phyloP scores from a whole-genome alignment of 1,139 yeast genomes.

The Candida sp. region DNA sequence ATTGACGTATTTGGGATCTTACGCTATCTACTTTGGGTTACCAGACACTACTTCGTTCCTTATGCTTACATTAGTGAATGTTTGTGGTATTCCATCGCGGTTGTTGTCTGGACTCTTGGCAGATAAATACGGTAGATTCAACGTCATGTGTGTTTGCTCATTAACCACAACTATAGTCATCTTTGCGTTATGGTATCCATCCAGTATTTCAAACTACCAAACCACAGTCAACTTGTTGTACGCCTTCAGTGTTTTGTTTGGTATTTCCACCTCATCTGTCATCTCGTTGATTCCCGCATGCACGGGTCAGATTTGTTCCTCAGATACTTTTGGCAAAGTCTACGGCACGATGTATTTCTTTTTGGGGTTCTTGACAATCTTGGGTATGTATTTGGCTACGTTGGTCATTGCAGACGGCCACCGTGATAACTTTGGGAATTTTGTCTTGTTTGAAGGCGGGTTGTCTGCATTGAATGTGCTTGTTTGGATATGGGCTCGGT shows the following conservation, averaged over 20 bases:
- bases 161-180: constrained; percentile 38
- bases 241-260: constrained; percentile 31
- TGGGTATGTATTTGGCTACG: constrained; percentile 34
- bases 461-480: constrained; percentile 22
- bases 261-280: constrained; percentile 33
- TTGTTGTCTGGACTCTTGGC: constrained; percentile 51
- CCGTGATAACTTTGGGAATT: constrained; percentile 21
- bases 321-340: constrained; percentile 68
- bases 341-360: constrained; percentile 73
- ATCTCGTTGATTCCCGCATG: constrained; percentile 42
- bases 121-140: constrained; percentile 54
- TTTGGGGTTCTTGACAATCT: constrained; percentile 61
- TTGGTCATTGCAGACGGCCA: constrained; percentile 27
- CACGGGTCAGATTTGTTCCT: constrained; percentile 65
- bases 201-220: constrained; percentile 17
- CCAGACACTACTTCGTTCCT: constrained; percentile 44
- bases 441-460: constrained; percentile 31
- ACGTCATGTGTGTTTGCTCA: constrained; percentile 50
- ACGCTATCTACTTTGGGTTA: constrained; percentile 48
- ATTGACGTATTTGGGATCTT: constrained; percentile 54
- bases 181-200: constrained; percentile 52
- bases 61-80: constrained; percentile 49
- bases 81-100: constrained; percentile 52
- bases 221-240: constrained; percentile 17
- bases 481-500: constrained; percentile 26